Conservation (phyloP, 805 yeast genomes). For the Naumovozyma dairenensis region DNA sequence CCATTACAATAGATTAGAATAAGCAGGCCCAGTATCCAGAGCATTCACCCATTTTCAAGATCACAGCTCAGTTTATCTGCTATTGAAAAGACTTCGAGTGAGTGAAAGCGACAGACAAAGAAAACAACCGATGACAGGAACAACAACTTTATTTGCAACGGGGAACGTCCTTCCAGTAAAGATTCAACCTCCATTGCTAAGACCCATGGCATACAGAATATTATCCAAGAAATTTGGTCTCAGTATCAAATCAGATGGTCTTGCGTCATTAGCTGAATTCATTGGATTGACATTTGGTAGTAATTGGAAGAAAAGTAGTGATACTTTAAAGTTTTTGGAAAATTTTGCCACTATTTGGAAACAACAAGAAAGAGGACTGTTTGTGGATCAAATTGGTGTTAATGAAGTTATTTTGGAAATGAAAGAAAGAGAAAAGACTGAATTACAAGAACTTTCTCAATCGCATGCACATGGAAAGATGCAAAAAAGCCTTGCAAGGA, state of each 20-base stretch:
- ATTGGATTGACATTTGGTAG: slow-evolving; percentile 72
- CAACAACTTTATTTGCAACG: too few species aligned
- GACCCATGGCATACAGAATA: slow-evolving; percentile 87
- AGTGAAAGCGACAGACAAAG: too few species aligned
- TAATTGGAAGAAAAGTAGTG: slow-evolving; percentile 55
- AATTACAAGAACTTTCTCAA: slow-evolving; percentile 7
- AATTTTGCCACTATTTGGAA: slow-evolving; percentile 78
- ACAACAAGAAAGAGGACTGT: slow-evolving; percentile 77
- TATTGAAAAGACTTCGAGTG: too few species aligned
- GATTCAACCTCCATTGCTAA: slow-evolving; percentile 68
- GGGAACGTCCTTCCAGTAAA: slow-evolving; percentile 54
- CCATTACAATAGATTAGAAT: too few species aligned
- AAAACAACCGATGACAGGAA: too few species aligned
- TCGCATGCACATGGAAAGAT: slow-evolving; percentile 21
- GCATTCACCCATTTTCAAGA: too few species aligned
- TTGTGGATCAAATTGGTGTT: slow-evolving; percentile 69
- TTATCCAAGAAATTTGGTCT: slow-evolving; percentile 88
- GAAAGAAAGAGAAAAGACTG: slow-evolving; percentile 25
- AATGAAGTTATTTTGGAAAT: slow-evolving; percentile 54
- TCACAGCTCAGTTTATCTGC: too few species aligned
- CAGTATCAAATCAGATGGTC: slow-evolving; percentile 78
- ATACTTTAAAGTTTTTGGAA: slow-evolving; percentile 40
- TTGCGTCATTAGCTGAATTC: slow-evolving; percentile 60
- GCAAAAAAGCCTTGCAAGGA: slow-evolving; percentile 4
- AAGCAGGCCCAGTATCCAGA: too few species aligned